These are phyloP conservation scores for Larix kaempferi DNA, from an alignment of 75 land plant species.

Conservation along the genomic window DNA sequence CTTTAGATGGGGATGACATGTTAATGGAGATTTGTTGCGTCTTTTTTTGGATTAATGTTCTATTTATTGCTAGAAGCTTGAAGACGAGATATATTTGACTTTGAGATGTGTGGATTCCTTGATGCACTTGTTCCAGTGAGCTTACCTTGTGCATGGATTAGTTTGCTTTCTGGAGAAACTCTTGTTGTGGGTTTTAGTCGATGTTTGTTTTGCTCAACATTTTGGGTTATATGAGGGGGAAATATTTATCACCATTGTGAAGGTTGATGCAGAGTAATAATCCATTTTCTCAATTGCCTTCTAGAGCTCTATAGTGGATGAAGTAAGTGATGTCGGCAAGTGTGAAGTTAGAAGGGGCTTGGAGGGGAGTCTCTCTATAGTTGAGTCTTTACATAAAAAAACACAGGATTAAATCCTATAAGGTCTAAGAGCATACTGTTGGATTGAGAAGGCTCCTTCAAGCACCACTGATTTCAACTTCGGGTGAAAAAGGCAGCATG, in stretches of 20 bases:
- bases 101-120: constrained; percentile 82
- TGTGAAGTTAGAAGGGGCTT: constrained; percentile 5
- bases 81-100: constrained; percentile 67
- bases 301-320: constrained; percentile 15
- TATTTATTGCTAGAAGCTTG: constrained; percentile 76
- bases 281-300: constrained; percentile 22
- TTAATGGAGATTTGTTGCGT: constrained; percentile 75
- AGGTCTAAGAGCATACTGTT: constrained; percentile 43
- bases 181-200: constrained; percentile 81
- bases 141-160: constrained; percentile 60
- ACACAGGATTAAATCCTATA: constrained; percentile 47
- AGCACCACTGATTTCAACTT: constrained; percentile 46
- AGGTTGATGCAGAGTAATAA: constrained; percentile 66
- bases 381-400: constrained; percentile 43
- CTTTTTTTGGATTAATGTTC: constrained; percentile 76
- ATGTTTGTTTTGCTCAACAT: constrained; percentile 74
- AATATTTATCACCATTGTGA: constrained; percentile 61
- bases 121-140: constrained; percentile 95
- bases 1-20: no score
- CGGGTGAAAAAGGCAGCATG: constrained; percentile 49
- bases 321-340: not conserved
- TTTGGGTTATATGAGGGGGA: constrained; percentile 92
- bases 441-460: constrained; percentile 57
- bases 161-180: constrained; percentile 90
- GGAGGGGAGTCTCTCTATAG: constrained; percentile 20